Base-by-base conservation (phyloP, 371 early-diverging fungal species). In the Circinella minor region DNA sequence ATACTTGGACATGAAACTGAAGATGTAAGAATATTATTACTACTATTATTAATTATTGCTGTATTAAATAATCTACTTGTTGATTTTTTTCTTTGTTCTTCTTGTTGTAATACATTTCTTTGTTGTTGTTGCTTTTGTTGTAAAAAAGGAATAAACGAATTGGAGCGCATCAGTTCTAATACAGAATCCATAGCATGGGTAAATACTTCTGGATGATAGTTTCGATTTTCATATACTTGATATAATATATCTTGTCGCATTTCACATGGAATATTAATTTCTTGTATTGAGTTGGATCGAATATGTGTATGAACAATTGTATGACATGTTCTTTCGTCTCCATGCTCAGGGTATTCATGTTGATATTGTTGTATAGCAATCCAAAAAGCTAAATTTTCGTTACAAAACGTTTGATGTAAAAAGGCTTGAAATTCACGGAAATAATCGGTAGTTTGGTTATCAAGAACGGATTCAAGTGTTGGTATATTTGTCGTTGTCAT, bases 201-300 rank as follows among this genome's bases (percentile, higher is more conserved):
- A 67, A 84, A 84, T 9, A 84, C 37, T 27, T 66, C 65, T 34
- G 74, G 74, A 49, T 78, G 76, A 39, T 67, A 75, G 17, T 76
- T 65, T 1, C 67, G 67, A 20, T 71, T 60, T 4, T 61, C 61
- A 27, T 65, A 51, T 39, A 77, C 75, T 17, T 68, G 63, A n/a
- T 77, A 71, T 34, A 84, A 66, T 38, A 84, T 84, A 2, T 71
- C 27, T 43, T 79, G 75, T 55, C 84, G 71, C 76, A 84, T 84
- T 37, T 81, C 82, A 57, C 82, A 84, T 18, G 82, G 84, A 48
- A 84, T 84, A 60, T 84, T 84, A 69, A 84, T 84, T 63, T 84
- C 84, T 66, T 79, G 79, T n/a, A 80, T 73, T 27, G 84, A 77
- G 57, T 81, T 84, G 37, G 84, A 76, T 36, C 70, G 76, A 34